Conservation (phyloP, 257 asterid genomes). For the Pogostemon cablin region DNA sequence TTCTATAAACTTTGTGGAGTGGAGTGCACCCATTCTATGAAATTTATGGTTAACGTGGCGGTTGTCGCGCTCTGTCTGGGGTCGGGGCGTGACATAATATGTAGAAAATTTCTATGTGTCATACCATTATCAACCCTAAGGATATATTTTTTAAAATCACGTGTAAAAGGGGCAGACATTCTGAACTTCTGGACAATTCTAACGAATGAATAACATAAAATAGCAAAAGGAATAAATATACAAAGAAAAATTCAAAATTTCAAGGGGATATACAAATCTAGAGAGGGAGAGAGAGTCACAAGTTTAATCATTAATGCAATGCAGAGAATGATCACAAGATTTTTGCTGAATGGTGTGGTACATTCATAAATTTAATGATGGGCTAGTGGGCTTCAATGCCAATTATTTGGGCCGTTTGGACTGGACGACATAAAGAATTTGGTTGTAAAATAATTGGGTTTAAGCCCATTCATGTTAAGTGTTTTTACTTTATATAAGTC, state of each 20-base stretch:
- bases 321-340: constrained; percentile 20
- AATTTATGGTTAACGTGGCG: no score
- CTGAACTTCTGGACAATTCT: no score
- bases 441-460: neutral
- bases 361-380: neutral
- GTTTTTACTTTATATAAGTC: neutral
- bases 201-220: no score
- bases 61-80: no score
- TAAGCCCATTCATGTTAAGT: neutral
- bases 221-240: neutral
- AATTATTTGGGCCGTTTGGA: neutral
- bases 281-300: constrained; percentile 25
- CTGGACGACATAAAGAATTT: neutral
- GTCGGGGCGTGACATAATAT: no score
- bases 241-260: neutral
- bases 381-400: neutral
- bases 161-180: no score
- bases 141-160: no score
- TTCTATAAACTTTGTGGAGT: no score
- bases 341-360: constrained; percentile 10
- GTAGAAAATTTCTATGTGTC: no score
- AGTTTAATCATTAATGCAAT: constrained; percentile 1
- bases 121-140: no score
- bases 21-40: no score
- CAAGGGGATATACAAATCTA: neutral